phyloP scores from a whole-genome alignment of 2,329 filamentous ascomycete species.

The Aureobasidium zeae region DNA sequence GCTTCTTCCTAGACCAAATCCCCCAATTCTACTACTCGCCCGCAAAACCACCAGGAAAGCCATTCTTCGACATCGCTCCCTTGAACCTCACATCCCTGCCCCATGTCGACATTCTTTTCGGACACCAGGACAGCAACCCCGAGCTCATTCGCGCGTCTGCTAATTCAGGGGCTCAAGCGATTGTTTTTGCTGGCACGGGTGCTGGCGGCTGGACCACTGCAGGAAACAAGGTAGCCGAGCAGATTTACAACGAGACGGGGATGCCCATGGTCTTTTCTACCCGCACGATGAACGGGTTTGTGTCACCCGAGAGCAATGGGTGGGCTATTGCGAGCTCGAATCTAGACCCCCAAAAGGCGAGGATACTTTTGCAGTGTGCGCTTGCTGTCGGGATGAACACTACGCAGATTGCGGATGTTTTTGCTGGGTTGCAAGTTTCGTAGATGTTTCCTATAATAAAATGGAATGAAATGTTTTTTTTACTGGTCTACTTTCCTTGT shows the following conservation, averaged over 20 bases:
- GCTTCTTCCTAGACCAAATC: slow-evolving; percentile 48
- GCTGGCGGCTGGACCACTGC: slow-evolving; percentile 42
- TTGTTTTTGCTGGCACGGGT: slow-evolving; percentile 49
- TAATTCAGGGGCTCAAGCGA: slow-evolving; percentile 43
- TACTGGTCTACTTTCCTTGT: no score
- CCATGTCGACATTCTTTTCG: slow-evolving; percentile 48
- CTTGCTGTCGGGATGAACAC: slow-evolving; percentile 25
- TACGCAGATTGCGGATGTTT: slow-evolving; percentile 38
- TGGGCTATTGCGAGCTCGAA: slow-evolving; percentile 41
- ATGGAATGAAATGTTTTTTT: no score
- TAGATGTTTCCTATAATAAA: neutral
- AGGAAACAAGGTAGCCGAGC: slow-evolving; percentile 35
- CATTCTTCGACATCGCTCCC: slow-evolving; percentile 34
- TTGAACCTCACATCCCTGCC: slow-evolving; percentile 35
- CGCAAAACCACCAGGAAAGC: slow-evolving; percentile 39
- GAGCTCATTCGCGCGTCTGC: slow-evolving; percentile 41
- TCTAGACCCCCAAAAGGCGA: slow-evolving; percentile 48
- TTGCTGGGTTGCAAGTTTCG: slow-evolving; percentile 18
- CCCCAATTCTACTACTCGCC: slow-evolving; percentile 53
- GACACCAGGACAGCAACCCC: slow-evolving; percentile 45
- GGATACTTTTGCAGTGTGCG: slow-evolving; percentile 40
- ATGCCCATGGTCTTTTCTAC: slow-evolving; percentile 45
- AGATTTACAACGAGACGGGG: slow-evolving; percentile 37
- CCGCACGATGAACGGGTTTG: slow-evolving; percentile 44
- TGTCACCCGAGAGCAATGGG: slow-evolving; percentile 28